phyloP scores from a whole-genome alignment of 73 alveolate genomes.

The Paramecium pentaurelia region DNA sequence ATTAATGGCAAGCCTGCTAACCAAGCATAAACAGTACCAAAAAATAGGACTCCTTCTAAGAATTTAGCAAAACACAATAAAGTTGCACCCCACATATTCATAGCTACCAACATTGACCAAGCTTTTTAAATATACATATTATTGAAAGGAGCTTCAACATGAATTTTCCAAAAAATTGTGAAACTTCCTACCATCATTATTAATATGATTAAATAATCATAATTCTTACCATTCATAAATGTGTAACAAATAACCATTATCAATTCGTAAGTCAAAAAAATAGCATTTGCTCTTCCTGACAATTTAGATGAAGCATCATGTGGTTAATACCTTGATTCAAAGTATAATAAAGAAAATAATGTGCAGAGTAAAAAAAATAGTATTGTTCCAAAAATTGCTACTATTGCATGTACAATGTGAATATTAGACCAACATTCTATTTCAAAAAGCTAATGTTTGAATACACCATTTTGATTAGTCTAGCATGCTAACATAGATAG shows the following conservation, averaged over 20 bases:
- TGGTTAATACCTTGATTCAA: background rate
- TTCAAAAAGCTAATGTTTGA: background rate
- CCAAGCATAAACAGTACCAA: slow-evolving; percentile 60
- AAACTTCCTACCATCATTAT: slow-evolving; percentile 49
- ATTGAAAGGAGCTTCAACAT: slow-evolving; percentile 52
- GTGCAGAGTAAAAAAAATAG: background rate
- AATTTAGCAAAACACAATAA: slow-evolving; percentile 51
- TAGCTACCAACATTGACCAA: slow-evolving; percentile 46
- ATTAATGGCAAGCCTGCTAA: slow-evolving; percentile 46
- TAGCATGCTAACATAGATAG: slow-evolving; percentile 15
- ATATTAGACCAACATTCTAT: slow-evolving; percentile 41
- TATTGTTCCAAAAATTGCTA: background rate
- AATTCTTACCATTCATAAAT: slow-evolving; percentile 5
- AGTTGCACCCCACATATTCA: slow-evolving; percentile 57
- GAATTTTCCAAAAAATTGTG: slow-evolving; percentile 48
- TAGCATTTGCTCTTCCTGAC: slow-evolving; percentile 29
- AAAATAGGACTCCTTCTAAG: slow-evolving; percentile 48
- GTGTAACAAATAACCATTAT: slow-evolving; percentile 34
- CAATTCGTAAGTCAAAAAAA: background rate
- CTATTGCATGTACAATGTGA: slow-evolving; percentile 39
- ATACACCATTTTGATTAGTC: background rate
- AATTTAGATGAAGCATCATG: background rate
- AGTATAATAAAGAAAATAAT: background rate
- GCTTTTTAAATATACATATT: slow-evolving; percentile 20
- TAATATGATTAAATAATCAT: slow-evolving; percentile 48